Conservation (phyloP, 2,329 filamentous ascomycete genomes). For the Chaetomium strumarium region DNA sequence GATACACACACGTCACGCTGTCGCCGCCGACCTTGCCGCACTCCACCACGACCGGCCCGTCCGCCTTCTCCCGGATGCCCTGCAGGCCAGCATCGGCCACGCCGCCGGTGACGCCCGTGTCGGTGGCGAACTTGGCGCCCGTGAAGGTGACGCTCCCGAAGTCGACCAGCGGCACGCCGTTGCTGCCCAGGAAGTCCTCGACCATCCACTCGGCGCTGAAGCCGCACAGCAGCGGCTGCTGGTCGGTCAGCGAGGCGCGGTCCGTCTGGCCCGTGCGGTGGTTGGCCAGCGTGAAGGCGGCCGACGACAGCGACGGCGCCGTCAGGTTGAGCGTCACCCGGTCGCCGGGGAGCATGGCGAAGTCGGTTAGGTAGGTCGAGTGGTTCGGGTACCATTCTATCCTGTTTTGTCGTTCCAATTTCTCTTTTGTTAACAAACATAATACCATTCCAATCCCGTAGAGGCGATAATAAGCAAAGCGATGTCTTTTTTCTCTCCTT, state of each 20-base stretch:
- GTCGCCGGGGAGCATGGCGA: slow-evolving; percentile 3
- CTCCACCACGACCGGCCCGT: not conserved
- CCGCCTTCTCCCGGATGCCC: not conserved
- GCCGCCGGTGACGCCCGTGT: not conserved
- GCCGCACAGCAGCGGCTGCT: slow-evolving; percentile 5
- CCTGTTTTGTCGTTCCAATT: not conserved
- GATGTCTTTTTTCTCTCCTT: too few relatives aligned
- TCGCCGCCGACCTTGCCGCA: slow-evolving; percentile 1
- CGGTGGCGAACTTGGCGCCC: not conserved
- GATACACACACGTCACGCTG: not conserved
- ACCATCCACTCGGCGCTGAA: slow-evolving; percentile 10
- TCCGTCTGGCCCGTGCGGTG: not conserved
- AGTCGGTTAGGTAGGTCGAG: not conserved
- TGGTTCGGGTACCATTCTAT: slow-evolving; percentile 7
- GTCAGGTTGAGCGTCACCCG: slow-evolving; percentile 2
- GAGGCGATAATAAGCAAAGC: too few relatives aligned
- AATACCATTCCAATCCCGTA: too few relatives aligned
- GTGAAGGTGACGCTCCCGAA: slow-evolving; percentile 4
- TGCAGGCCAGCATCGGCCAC: not conserved
- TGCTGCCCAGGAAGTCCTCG: slow-evolving; percentile 7
- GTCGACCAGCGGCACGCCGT: slow-evolving; percentile 7
- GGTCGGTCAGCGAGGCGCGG: not conserved
- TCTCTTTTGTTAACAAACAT: not conserved
- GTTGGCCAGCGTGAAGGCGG: not conserved
- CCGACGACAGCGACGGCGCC: slow-evolving; percentile 1